phyloP scores from a whole-genome alignment of 176 grass and related monocot genomes.

The Aechmea fasciata region DNA sequence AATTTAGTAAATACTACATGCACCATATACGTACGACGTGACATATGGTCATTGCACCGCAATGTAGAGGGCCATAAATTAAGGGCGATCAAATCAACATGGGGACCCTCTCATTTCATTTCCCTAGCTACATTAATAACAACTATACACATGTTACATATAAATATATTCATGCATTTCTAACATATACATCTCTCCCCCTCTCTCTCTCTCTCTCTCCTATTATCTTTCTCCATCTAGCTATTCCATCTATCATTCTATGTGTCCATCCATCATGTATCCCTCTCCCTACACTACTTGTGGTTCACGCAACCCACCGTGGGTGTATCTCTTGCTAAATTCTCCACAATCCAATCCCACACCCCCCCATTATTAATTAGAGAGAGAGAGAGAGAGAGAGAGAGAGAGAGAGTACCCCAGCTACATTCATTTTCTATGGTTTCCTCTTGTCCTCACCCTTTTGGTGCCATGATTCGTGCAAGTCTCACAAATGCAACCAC shows the following conservation, averaged over 20 bases:
- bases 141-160: conserved; percentile 10
- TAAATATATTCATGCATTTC: conserved; percentile 10
- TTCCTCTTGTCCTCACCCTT: not conserved
- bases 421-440: not conserved
- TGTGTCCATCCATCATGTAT: conserved; percentile 38
- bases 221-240: conserved; percentile 18
- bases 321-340: conserved; percentile 8
- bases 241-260: conserved; percentile 44
- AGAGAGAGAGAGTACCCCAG: not conserved
- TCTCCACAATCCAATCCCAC: conserved; percentile 11
- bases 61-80: conserved; percentile 32
- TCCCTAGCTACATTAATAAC: not conserved
- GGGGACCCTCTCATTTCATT: conserved; percentile 21
- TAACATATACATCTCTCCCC: not conserved
- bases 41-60: conserved; percentile 20
- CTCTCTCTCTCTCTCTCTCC: not conserved
- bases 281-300: conserved; percentile 10
- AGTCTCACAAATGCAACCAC: conserved; percentile 6
- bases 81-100: conserved; percentile 52
- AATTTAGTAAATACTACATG: not conserved
- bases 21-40: conserved; percentile 19
- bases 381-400: not conserved
- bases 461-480: conserved; percentile 8
- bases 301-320: conserved; percentile 34
- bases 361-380: not conserved